These are phyloP conservation scores for Fonsecaea erecta DNA, from an alignment of 2,329 filamentous ascomycete genomes.

Conservation along the genomic window DNA sequence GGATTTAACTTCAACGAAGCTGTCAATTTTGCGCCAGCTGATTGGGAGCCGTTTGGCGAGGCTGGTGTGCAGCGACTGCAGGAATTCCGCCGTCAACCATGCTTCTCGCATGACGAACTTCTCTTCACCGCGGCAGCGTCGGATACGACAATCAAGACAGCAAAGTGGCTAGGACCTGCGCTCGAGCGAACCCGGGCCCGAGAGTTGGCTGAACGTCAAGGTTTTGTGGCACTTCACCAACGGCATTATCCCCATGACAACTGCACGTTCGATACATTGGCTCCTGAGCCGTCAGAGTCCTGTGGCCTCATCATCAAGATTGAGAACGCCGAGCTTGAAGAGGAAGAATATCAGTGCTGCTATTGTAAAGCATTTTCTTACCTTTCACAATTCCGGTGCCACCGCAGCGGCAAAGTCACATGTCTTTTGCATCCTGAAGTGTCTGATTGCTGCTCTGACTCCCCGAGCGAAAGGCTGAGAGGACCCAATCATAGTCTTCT, in stretches of 20 bases:
- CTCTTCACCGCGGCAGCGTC: slow-evolving; percentile 86
- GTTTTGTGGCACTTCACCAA: slow-evolving; percentile 70
- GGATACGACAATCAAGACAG: slow-evolving; percentile 81
- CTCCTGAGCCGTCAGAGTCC: slow-evolving; percentile 42
- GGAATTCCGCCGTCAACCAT: slow-evolving; percentile 86
- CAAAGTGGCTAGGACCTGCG: slow-evolving; percentile 92
- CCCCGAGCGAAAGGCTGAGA: slow-evolving; percentile 68
- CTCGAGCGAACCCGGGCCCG: slow-evolving; percentile 76
- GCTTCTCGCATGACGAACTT: slow-evolving; percentile 96
- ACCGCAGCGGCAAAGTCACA: slow-evolving; percentile 76
- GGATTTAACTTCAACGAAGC: slow-evolving; percentile 99
- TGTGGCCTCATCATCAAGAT: slow-evolving; percentile 68
- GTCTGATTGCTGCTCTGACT: slow-evolving; percentile 76
- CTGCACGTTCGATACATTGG: slow-evolving; percentile 56
- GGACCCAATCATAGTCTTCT: slow-evolving; percentile 74
- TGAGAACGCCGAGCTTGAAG: slow-evolving; percentile 75
- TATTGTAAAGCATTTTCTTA: slow-evolving; percentile 94
- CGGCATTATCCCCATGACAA: slow-evolving; percentile 56
- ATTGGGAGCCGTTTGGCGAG: slow-evolving; percentile 94
- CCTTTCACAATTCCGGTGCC: slow-evolving; percentile 85
- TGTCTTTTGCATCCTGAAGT: slow-evolving; percentile 82
- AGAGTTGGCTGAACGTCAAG: slow-evolving; percentile 70
- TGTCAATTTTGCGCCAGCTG: slow-evolving; percentile 92
- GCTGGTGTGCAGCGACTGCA: slow-evolving; percentile 84
- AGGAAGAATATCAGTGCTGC: slow-evolving; percentile 89